A percentile compares a stretch with the other conserved stretches of the same genome.
These are phyloP conservation scores for Brassica hybrid DNA, from an alignment of 441 rosid species.

Conservation along the genomic window DNA sequence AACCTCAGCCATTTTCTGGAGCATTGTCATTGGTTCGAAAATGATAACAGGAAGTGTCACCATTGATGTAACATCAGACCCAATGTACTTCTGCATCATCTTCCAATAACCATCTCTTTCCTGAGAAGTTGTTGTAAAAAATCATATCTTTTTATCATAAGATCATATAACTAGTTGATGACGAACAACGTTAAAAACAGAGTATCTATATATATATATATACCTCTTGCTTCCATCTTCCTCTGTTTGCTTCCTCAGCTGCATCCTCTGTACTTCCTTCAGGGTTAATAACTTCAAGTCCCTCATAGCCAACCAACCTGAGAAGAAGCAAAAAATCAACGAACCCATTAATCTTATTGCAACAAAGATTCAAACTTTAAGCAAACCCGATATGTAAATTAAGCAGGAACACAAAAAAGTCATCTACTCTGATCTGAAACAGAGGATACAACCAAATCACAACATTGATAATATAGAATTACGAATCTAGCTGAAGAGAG, in stretches of 20 bases:
- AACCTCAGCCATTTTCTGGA: no score
- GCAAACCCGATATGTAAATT: background rate
- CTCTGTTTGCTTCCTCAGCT: constrained; percentile 89
- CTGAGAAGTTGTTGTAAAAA: constrained; percentile 43
- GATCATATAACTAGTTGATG: no score
- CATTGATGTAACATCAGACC: constrained; percentile 95
- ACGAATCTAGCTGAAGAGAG: constrained; percentile 16
- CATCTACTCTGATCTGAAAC: background rate
- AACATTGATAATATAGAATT: background rate
- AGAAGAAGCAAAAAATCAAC: constrained; percentile 9
- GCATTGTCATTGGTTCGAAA: constrained; percentile 62
- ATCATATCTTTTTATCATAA: no score
- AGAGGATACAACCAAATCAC: background rate
- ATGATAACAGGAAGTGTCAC: constrained; percentile 97
- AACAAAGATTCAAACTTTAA: constrained; percentile 21
- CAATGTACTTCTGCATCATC: constrained; percentile 96
- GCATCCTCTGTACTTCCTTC: constrained; percentile 97
- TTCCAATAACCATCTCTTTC: constrained; percentile 96
- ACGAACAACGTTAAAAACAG: background rate
- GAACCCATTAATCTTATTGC: background rate
- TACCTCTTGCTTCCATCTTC: constrained; percentile 93
- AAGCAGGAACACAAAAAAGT: background rate
- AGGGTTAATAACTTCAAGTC: constrained; percentile 89
- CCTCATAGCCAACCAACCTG: constrained; percentile 86
- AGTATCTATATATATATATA: background rate